These are phyloP conservation scores for Microstroma glucosiphilum DNA, from an alignment of 1,284 basidiomycete species.

Conservation along the genomic window DNA sequence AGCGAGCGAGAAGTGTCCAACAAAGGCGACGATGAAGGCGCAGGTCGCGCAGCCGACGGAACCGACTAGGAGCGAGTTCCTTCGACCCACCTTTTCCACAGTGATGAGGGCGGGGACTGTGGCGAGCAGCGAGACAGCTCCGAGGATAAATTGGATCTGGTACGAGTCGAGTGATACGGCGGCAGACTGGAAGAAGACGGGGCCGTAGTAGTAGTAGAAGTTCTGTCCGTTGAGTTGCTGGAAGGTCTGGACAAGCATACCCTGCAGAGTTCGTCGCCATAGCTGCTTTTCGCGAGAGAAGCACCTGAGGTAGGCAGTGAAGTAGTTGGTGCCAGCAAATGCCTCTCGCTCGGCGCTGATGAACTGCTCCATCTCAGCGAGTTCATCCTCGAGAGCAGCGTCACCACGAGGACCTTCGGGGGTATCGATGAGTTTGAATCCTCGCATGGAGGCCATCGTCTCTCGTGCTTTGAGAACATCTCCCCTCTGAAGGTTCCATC, in stretches of 20 bases:
- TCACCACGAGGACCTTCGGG: conserved; percentile 62
- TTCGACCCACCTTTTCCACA: conserved; percentile 53
- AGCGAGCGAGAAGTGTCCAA: conserved; percentile 55
- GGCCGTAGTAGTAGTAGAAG: conserved; percentile 69
- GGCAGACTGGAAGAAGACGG: conserved; percentile 73
- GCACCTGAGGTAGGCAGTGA: conserved; percentile 60
- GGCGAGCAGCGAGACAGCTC: conserved; percentile 48
- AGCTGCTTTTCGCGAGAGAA: conserved; percentile 62
- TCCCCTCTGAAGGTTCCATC: conserved; percentile 70
- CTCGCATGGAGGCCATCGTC: conserved; percentile 59
- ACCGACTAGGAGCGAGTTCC: conserved; percentile 53
- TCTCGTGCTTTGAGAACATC: conserved; percentile 59
- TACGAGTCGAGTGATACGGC: conserved; percentile 64
- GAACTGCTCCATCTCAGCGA: conserved; percentile 63
- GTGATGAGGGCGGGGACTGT: conserved; percentile 33
- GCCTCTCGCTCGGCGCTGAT: conserved; percentile 54
- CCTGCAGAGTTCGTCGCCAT: conserved; percentile 69
- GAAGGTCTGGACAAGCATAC: conserved; percentile 63
- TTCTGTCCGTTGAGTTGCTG: conserved; percentile 67
- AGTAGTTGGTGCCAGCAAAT: conserved; percentile 67
- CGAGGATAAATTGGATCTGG: conserved; percentile 53
- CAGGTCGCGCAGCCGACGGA: conserved; percentile 50
- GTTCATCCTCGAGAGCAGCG: conserved; percentile 56
- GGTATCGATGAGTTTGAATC: conserved; percentile 59
- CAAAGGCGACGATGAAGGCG: conserved; percentile 55